Base-by-base conservation (phyloP, 2,329 filamentous ascomycete species). In the Mycogone perniciosa region DNA sequence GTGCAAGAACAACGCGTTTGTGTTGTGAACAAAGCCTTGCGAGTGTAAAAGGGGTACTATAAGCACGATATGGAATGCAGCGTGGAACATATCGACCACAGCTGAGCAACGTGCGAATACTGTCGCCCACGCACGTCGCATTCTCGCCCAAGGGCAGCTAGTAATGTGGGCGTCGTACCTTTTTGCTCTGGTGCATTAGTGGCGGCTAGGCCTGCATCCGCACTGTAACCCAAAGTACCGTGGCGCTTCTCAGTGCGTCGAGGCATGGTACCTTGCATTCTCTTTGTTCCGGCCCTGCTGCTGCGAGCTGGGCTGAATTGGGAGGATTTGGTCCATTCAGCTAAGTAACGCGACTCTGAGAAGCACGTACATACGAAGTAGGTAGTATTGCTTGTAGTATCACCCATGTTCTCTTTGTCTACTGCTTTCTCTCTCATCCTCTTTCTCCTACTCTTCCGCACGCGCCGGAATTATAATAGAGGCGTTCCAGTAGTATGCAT, bases 1-100 rank as follows among this genome's bases (percentile, higher is more conserved):
- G 45, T 43, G 48, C 43, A 42, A 38, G 31, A 20, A 37, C 38
- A 51, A 51, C 48, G 43, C 48, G 46, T 31, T 35, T 43, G 46
- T 44, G 42, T 38, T 39, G 48, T 42, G 43, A 35, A 43, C 31
- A 31, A 45, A 43, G 37, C 38, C 29, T 40, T 20, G 46, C 27
- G 26, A 30, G 43, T 43, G 30, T 41, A 35, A 46, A 51, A 51
- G 42, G 48, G 48, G 48, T 34, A 51, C 44, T 39, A 37, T 37
- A 35, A 38, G 43, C 35, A 44, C 26, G 43, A 51, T 43, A 46
- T 41, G 43, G 48, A 33, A 34, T 34, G 41, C 42, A 29, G 48
- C 31, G 48, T 51, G 48, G 43, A 46, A 46, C 48, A 11, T 29
- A 38, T 38, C 11, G 35, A 38, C 35, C 35, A 38, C 35, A 38